Percentiles rank a stretch among this genome's conserved stretches.
Evolutionary conservation across 768 basidiomycete species (phyloP).

Genomic region (Calocybe indica): DNA sequence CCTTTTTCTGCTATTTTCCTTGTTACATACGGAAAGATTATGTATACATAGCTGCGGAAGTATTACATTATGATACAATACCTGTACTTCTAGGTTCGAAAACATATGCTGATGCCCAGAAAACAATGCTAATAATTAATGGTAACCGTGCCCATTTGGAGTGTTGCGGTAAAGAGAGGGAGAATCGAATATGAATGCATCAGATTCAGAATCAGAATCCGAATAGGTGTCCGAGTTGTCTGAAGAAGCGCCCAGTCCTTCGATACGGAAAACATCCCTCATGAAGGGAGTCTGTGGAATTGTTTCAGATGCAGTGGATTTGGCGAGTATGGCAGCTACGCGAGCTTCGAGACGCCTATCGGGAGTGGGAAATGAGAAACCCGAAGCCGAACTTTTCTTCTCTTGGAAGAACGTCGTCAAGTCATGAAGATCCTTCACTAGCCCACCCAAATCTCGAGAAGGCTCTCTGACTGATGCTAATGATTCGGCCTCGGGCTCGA

Average conservation of each 20-base stretch:
- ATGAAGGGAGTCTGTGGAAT: constrained; percentile 75
- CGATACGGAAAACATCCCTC: constrained; percentile 62
- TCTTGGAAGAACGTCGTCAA: constrained; percentile 70
- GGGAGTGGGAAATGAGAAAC: constrained; percentile 33
- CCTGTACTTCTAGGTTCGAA: constrained; percentile 11
- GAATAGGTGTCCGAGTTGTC: constrained; percentile 46
- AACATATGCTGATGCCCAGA: constrained; percentile 8
- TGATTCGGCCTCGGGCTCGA: constrained; percentile 57
- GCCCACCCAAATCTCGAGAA: constrained; percentile 69
- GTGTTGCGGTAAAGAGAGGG: constrained; percentile 37
- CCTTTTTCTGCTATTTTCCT: not conserved
- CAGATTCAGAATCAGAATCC: constrained; percentile 43
- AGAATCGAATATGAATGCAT: constrained; percentile 62
- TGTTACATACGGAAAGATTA: constrained; percentile 2
- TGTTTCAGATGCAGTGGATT: constrained; percentile 55
- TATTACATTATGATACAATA: constrained; percentile 15
- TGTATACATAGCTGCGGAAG: constrained; percentile 6
- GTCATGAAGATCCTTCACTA: constrained; percentile 75
- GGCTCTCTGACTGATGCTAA: constrained; percentile 33
- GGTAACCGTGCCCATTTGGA: constrained; percentile 39
- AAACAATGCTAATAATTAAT: constrained; percentile 16
- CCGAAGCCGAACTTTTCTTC: constrained; percentile 24
- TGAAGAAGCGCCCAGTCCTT: constrained; percentile 32
- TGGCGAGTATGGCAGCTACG: constrained; percentile 77
- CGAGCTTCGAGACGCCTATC: constrained; percentile 67